These are phyloP conservation scores for Epichloe festucae DNA, from an alignment of 2,329 filamentous ascomycete genomes.

Conservation along the genomic window DNA sequence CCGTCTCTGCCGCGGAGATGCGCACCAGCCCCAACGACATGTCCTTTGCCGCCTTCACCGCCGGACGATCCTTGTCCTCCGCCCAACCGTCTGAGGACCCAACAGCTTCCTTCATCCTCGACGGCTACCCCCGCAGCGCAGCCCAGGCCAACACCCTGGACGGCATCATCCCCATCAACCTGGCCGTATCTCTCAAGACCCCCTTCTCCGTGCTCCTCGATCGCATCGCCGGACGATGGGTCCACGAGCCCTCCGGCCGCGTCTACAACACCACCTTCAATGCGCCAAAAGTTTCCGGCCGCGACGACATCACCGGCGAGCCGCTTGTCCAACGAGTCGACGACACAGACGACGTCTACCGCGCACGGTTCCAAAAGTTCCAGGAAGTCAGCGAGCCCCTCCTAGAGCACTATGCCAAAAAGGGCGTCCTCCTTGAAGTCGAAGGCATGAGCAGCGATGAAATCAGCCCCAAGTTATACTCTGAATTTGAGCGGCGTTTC, in stretches of 20 bases:
- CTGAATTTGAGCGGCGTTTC: conserved; percentile 72
- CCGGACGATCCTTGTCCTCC: conserved; percentile 10
- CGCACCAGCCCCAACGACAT: conserved; percentile 16
- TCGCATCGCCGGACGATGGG: conserved; percentile 84
- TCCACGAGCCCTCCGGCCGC: conserved; percentile 79
- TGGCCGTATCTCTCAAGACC: conserved; percentile 77
- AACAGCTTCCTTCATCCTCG: conserved; percentile 80
- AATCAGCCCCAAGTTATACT: conserved; percentile 79
- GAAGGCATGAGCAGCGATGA: conserved; percentile 85
- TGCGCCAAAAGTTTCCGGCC: conserved; percentile 63
- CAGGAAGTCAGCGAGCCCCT: conserved; percentile 75
- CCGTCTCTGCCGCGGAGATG: conserved; percentile 21
- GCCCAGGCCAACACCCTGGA: conserved; percentile 68
- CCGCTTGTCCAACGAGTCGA: conserved; percentile 69
- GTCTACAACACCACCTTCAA: conserved; percentile 96
- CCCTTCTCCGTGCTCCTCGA: conserved; percentile 77
- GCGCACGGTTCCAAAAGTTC: conserved; percentile 67
- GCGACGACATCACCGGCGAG: conserved; percentile 87
- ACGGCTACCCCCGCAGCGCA: conserved; percentile 88
- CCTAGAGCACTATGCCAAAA: conserved; percentile 79
- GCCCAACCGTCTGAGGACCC: conserved; percentile 51
- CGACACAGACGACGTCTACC: conserved; percentile 79
- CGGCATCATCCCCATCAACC: conserved; percentile 78
- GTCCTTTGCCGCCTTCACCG: conserved; percentile 1
- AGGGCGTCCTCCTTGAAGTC: conserved; percentile 76